These are phyloP conservation scores for Didymosphaeria variabile DNA, from an alignment of 2,329 filamentous ascomycete genomes.

Conservation along the genomic window DNA sequence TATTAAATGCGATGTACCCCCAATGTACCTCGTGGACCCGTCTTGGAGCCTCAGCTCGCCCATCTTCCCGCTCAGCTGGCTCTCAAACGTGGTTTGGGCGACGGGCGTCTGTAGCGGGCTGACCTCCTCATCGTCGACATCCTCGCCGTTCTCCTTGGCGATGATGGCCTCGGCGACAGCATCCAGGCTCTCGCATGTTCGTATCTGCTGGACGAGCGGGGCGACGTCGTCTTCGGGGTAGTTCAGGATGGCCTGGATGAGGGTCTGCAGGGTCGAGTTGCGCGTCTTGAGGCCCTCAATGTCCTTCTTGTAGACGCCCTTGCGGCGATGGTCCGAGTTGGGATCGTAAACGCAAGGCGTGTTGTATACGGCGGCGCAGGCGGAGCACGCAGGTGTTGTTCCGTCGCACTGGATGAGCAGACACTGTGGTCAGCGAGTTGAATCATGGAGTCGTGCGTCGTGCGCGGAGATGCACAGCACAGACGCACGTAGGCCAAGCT, in stretches of 20 bases:
- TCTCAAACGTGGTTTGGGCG: constrained; percentile 66
- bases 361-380: constrained; percentile 93
- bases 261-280: constrained; percentile 87
- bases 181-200: constrained; percentile 81
- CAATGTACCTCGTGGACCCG: constrained; percentile 88
- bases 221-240: constrained; percentile 87
- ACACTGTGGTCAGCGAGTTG: constrained; percentile 7
- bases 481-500: constrained; percentile 6
- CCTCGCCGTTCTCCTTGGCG: constrained; percentile 60
- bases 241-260: constrained; percentile 92
- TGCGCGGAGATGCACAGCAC: constrained; percentile 18
- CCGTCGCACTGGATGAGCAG: constrained; percentile 74
- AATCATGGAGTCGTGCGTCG: not conserved
- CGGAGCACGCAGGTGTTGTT: constrained; percentile 88
- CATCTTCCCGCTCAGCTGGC: constrained; percentile 90
- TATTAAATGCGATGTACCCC: constrained; percentile 92
- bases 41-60: constrained; percentile 88
- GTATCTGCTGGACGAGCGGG: constrained; percentile 82
- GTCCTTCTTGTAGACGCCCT: constrained; percentile 96
- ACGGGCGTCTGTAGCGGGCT: constrained; percentile 44
- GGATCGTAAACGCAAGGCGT: constrained; percentile 95
- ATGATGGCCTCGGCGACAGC: constrained; percentile 68
- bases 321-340: constrained; percentile 93
- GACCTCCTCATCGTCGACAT: constrained; percentile 54
- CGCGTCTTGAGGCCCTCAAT: constrained; percentile 86